Evolutionary conservation across 2,329 filamentous ascomycete species (phyloP), one percentile per base, ranked within the genome.

Genomic region (Fusarium scirpi): DNA sequence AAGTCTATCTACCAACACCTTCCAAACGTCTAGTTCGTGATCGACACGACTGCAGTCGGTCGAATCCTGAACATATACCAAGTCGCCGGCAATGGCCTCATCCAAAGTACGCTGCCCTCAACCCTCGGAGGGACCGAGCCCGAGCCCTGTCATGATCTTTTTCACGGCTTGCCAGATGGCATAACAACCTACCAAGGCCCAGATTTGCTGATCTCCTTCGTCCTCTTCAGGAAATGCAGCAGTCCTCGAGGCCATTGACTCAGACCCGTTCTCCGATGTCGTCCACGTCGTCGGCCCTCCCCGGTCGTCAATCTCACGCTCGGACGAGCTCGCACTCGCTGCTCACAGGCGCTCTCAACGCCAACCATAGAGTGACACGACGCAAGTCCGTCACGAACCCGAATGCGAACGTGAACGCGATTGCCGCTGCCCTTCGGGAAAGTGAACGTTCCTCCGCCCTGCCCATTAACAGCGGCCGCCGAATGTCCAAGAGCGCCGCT

Each of bases 371-470:
- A 74, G 90, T 98, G 73, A 94, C 93, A 75, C 93, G 95, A 77
- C 90, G 96, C 76, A 98, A 98, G 88, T 98, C 94, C 82, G 94
- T 97, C 78, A 94, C 93, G 66, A 91, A 90, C 70, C 88, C 91
- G 48, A 87, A 86, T 49, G 86, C 88, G 79, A 94, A 92, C 81
- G 89, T 92, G 47, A 91, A 92, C 20, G 93, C 92, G 57, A 84
- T 95, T 68, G 91, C 92, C 32, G 91, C 91, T 15, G 92, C 91
- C 54, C 83, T 92, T 67, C 89, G 89, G 76, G 92, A 92, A 78
- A 89, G 91, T 72, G 87, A 87, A 65, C 85, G 83, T 76, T 79
- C 84, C 52, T 79, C 83, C 58, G 84, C 85, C 70, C 85, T 86
- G 78, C 90, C 82, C 43, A 90, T 92, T 60, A 83, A 85, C 58